Evolutionary conservation across 768 basidiomycete genomes (phyloP), one percentile per base, ranked within the genome.

Genomic region (Exidia glandulosa): DNA sequence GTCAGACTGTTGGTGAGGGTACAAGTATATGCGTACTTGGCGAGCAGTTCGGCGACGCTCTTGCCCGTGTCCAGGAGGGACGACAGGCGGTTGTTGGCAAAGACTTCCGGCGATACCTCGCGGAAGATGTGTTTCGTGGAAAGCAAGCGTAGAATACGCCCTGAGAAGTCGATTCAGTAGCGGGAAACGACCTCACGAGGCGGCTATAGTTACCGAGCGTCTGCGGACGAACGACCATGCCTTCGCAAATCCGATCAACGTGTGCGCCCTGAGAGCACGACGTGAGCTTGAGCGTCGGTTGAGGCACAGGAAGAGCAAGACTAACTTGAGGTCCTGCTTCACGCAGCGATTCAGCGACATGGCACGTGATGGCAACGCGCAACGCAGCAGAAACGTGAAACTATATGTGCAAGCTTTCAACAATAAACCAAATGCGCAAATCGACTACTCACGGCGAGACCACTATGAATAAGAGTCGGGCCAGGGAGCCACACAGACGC

Each of bases 171-270:
- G 9, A 48, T 9, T 27, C 47, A 7, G 47, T n/a, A n/a, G 34
- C 34, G 7, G 34, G 16, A 23, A 1, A 23, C 23, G 41, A 6
- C 6, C 23, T 23, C 6, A 23, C 16, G 41, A 45, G 19, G 10
- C 12, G 12, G 12, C 19, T n/a, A n/a, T 34, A 66, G 65, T 13
- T 61, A 76, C 76, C 72, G 2, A 77, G 63, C 60, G 74, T 74
- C 19, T 63, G 56, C 2, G 70, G 60, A 37, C 74, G 67, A 41
- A 73, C 64, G 3, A 62, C 63, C 52, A 67, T 69, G 23, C 68
- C 70, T 27, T 63, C 66, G 13, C 71, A 74, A 34, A 77, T 76
- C 6, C 75, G 73, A 6, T 68, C 61, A 25, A 71, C 67, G 37
- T 78, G 76, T 27, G 74, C 58, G 0, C 63, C 63, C 45, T 59